Evolutionary conservation across 371 early-diverging fungal genomes (phyloP).

Genomic region (Saksenaea oblongispora): DNA sequence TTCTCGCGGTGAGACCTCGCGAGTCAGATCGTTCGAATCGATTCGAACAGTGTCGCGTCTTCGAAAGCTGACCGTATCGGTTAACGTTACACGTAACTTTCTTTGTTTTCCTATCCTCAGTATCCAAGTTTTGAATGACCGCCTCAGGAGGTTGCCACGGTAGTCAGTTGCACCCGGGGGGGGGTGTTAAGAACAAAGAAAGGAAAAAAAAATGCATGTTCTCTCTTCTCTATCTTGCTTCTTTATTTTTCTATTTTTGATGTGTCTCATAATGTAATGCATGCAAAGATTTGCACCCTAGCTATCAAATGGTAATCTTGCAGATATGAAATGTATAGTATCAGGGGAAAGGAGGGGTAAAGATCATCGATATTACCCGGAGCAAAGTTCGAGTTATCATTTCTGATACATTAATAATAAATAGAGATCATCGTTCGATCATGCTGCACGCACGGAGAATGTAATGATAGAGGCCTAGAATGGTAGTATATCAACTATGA

Average conservation of each 20-base stretch:
- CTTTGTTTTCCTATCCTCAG: neutral
- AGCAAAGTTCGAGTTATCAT: neutral
- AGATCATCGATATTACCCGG: too few relatives aligned
- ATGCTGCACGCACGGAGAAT: neutral
- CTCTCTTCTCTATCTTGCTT: too few relatives aligned
- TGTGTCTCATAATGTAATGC: too few relatives aligned
- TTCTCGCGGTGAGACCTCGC: neutral
- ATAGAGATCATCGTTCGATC: neutral
- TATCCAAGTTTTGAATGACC: neutral
- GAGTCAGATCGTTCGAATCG: neutral
- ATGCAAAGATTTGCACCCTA: too few relatives aligned
- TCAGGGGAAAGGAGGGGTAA: too few relatives aligned
- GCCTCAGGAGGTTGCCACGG: neutral
- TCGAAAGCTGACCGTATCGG: neutral
- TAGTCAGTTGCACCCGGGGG: neutral
- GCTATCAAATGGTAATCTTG: too few relatives aligned
- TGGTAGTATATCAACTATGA: too few relatives aligned
- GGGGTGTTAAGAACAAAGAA: too few relatives aligned
- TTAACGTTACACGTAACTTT: neutral
- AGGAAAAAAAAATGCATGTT: too few relatives aligned
- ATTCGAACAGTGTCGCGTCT: neutral
- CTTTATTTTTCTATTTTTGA: too few relatives aligned
- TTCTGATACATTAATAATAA: neutral
- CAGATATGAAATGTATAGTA: too few relatives aligned
- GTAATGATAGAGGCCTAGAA: neutral